Evolutionary conservation across 768 basidiomycete species (phyloP), one percentile per base, ranked within the genome.

Genomic region (Ramaria sp.): DNA sequence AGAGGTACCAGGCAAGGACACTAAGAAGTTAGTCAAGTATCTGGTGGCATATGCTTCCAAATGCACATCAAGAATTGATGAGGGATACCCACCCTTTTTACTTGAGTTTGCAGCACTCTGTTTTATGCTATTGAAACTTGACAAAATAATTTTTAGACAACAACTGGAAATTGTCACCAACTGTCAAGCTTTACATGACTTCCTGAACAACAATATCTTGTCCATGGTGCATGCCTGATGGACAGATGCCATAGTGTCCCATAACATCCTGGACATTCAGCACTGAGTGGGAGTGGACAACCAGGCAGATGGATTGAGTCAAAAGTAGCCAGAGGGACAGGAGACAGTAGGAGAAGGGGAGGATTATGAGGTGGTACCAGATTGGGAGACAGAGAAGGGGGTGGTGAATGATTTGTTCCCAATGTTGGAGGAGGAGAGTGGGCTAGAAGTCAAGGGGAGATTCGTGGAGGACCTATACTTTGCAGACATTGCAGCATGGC

Each of bases 291-390:
- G 60, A 4, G 39, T 20, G 4, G 47, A 45, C 9, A 61, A 61
- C 33, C 33, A 56, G 22, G 61, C 61, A 19, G 59, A 60, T 51
- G 43, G 30, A 5, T 42, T 58, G 38, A 60, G 59, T 39, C 37
- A 55, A 9, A 42, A 48, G 15, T 33, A 20, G 37, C 12, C 11
- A 7, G 45, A 17, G 27, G 34, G 46, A 30, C 30, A 43, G 49
- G 50, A 38, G 37, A 31, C 27, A 5, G 54, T 17, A 22, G 45
- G 27, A 9, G 56, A 58, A 9, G 56, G 30, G 30, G 56, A 48
- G 27, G 24, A n/a, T 22, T 3, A 7, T 1, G 34, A 30, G 15
- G 37, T 58, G 2, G 37, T 22, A 9, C 46, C 56, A 5, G 56
- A 52, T 12, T 58, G 56, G 56, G 56, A 58, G 37, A 6, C 47